Evolutionary conservation across 495 filamentous ascomycete genomes (phyloP), one percentile per base, ranked within the genome.

Genomic region (Aspergillus steynii): DNA sequence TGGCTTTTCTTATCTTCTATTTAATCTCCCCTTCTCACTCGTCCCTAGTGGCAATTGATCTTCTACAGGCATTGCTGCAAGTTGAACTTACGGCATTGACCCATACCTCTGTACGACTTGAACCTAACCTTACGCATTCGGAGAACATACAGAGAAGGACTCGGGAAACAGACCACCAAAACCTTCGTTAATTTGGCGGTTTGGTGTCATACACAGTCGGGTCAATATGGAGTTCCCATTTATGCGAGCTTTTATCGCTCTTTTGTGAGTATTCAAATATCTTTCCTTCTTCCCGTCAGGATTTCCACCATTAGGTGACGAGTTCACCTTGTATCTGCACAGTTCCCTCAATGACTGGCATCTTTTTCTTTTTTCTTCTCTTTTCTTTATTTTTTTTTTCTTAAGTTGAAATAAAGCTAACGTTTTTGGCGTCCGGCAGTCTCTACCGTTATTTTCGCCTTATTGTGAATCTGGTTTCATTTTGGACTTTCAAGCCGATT

Each of bases 381-480:
- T 9, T 20, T 3, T n/a, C 55, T 25, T 50, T 20, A 47, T 29
- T 46, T 28, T 58, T 29, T 29, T 59, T 29, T 55, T n/a, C 45
- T 32, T 42, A 55, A 27, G 20, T 20, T 20, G 20, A 20, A 20
- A 20, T 20, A 20, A 20, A 20, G 20, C 20, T 20, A 20, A 52
- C 37, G 67, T 61, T 46, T 51, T 20, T 12, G 2, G 6, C 53
- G 5, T 25, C n/a, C 29, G 59, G 52, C 58, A 85, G 83, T 68
- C 34, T 82, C 52, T 85, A 85, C 74, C 83, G 86, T 59, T 90
- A 91, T 72, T 56, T 87, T 37, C 85, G 89, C 54, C 74, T 88
- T 56, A 77, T 89, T 64, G 80, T 89, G 56, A 89, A 90, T 68
- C 77, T 85, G 56, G 67, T 85, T 61, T 85, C 85, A 26, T 87